Conservation (phyloP, 495 filamentous ascomycete genomes). For the Trichoderma asperelloides region DNA sequence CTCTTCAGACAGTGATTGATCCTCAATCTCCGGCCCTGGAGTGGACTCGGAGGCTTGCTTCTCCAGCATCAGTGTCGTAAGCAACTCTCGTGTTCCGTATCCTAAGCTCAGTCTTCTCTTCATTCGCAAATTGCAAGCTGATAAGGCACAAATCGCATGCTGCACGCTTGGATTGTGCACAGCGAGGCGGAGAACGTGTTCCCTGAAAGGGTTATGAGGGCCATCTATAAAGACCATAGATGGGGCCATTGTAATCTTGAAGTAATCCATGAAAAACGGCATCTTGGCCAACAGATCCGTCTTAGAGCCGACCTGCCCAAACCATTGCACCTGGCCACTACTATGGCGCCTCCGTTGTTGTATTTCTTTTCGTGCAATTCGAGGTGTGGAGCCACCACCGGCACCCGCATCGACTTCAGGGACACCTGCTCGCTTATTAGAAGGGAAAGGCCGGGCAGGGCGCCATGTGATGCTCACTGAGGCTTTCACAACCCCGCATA, state of each 20-base stretch:
- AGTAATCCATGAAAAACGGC: conserved; percentile 62
- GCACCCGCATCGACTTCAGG: neutral
- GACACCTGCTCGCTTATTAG: conserved; percentile 10
- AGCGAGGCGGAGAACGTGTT: conserved; percentile 72
- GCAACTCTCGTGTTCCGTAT: conserved; percentile 33
- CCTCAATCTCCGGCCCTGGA: conserved; percentile 30
- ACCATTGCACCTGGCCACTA: conserved; percentile 20
- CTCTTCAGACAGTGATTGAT: conserved; percentile 59
- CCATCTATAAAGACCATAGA: conserved; percentile 87
- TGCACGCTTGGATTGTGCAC: conserved; percentile 72
- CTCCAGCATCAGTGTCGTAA: conserved; percentile 27
- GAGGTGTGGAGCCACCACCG: neutral
- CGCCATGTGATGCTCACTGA: conserved; percentile 29
- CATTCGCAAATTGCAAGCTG: conserved; percentile 72
- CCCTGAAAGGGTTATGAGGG: conserved; percentile 74
- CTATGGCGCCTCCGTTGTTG: conserved; percentile 9
- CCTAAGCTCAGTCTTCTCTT: conserved; percentile 46
- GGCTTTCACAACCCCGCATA: conserved; percentile 35
- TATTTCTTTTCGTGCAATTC: neutral
- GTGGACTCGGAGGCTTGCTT: conserved; percentile 23
- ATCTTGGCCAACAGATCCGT: conserved; percentile 47
- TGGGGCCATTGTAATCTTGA: conserved; percentile 83
- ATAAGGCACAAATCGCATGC: conserved; percentile 84
- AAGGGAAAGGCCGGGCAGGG: conserved; percentile 10
- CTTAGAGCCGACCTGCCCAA: conserved; percentile 23